Conservation (phyloP, 805 yeast genomes). For the Candida ipomoeae region DNA sequence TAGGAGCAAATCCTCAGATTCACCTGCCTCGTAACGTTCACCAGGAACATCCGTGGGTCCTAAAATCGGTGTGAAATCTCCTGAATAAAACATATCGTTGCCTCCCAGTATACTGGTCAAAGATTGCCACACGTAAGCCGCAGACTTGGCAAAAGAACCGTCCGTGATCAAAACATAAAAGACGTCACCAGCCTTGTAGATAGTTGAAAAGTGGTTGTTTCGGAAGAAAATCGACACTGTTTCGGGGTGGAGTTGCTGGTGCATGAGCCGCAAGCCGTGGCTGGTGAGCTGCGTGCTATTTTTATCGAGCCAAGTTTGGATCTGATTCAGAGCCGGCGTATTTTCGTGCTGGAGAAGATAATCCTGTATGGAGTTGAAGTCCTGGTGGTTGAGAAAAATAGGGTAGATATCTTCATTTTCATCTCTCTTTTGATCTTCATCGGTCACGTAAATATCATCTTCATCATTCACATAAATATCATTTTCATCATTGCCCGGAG, state of each 20-base stretch:
- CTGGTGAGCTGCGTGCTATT: conserved; percentile 75
- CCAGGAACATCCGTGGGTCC: conserved; percentile 18
- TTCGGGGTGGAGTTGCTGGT: conserved; percentile 43
- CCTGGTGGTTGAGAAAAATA: conserved; percentile 22
- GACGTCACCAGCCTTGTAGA: conserved; percentile 47
- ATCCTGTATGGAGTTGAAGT: conserved; percentile 56
- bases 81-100: conserved; percentile 66
- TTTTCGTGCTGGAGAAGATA: conserved; percentile 34
- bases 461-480: neutral
- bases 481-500: neutral
- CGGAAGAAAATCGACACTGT: conserved; percentile 73
- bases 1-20: conserved; percentile 18
- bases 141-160: conserved; percentile 47
- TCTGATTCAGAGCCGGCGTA: conserved; percentile 14
- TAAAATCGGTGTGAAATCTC: conserved; percentile 51
- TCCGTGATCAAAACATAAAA: conserved; percentile 74
- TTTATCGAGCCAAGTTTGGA: conserved; percentile 43
- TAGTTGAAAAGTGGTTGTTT: conserved; percentile 83
- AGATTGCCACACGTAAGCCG: conserved; percentile 74
- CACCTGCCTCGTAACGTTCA: conserved; percentile 2
- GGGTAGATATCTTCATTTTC: conserved; percentile 1
- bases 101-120: conserved; percentile 62
- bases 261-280: conserved; percentile 53
- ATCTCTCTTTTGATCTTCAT: neutral
- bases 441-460: neutral